Evolutionary conservation across 2,329 filamentous ascomycete genomes (phyloP).

Genomic region (Ceratocystis lukuohia): DNA sequence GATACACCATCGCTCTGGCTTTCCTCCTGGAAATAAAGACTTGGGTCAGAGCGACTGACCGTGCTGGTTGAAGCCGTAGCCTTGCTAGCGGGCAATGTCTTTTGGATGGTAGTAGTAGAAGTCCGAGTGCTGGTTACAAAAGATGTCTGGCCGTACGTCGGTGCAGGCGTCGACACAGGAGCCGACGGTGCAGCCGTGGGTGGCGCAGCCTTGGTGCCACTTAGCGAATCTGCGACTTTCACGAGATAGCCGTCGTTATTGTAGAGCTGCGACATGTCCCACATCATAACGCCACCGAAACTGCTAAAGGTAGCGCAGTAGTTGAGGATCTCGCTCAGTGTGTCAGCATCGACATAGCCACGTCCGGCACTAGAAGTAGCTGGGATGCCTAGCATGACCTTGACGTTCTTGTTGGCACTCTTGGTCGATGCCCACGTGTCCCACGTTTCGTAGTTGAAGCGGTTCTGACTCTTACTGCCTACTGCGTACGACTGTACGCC

Average conservation of each 20-base stretch:
- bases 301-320: constrained; percentile 26
- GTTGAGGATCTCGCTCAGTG: constrained; percentile 30
- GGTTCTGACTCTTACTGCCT: constrained; percentile 24
- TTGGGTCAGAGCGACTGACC: not conserved
- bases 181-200: constrained; percentile 17
- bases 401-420: constrained; percentile 39
- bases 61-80: too few species aligned
- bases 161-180: constrained; percentile 16
- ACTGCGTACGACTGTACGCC: constrained; percentile 37
- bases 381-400: constrained; percentile 35
- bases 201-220: constrained; percentile 6
- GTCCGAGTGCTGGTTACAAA: constrained; percentile 14
- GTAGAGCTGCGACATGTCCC: constrained; percentile 33
- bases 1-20: constrained; percentile 9
- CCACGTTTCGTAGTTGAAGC: constrained; percentile 36
- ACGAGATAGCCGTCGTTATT: constrained; percentile 44
- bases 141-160: constrained; percentile 14
- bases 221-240: constrained; percentile 30
- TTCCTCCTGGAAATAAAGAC: not conserved
- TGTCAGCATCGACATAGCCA: constrained; percentile 28
- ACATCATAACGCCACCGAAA: constrained; percentile 36
- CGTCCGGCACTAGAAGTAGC: constrained; percentile 28
- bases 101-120: constrained; percentile 4
- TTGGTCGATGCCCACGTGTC: constrained; percentile 48
- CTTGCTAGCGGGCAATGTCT: not conserved